Evolutionary conservation across 2,329 filamentous ascomycete species (phyloP), one percentile per base, ranked within the genome.

Genomic region (Exophiala lecanii-corni): DNA sequence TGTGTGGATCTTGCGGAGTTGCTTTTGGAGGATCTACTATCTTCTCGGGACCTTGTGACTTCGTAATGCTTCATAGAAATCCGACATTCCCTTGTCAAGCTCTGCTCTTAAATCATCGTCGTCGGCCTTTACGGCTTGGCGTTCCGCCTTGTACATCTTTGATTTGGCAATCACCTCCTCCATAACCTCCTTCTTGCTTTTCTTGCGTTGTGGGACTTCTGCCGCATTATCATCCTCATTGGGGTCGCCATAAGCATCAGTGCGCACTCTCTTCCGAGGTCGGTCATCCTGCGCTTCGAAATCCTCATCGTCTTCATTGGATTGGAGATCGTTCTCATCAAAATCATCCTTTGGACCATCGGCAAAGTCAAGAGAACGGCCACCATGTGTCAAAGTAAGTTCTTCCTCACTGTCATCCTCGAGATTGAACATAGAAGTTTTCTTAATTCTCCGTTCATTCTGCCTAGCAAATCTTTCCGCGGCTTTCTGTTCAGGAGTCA

Each of bases 81-180:
- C 81, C 9, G 78, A 75, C 49, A 97, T 74, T 30, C 88, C 86
- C 61, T 89, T 83, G 63, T 98, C 89, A 12, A 98, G 73, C 62
- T 89, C 81, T 45, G 82, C 82, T 46, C 89, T 78, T 41, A 96
- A 65, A 53, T 95, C 91, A 38, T 94, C 88, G 55, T 98, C 92
- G 37, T 92, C 88, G 49, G 97, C 92, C 60, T 95, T 96, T 19
- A 81, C 80, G 47, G 87, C 82, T 65, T 98, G 92, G 30, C 92
- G 81, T 67, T 97, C 89, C 60, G 91, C 89, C 67, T 95, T 97
- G 75, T 96, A 78, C 50, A 86, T 74, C 62, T 98, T 98, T 1
- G 91, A 97, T 67, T 98, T 98, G 48, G 89, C 87, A 54, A 98
- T 96, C 49, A 98, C 76, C 65, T 98, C 94, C 59, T 95, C 85